Conservation (phyloP, 2,329 filamentous ascomycete genomes). For the Pseudogymnoascus sp. region DNA sequence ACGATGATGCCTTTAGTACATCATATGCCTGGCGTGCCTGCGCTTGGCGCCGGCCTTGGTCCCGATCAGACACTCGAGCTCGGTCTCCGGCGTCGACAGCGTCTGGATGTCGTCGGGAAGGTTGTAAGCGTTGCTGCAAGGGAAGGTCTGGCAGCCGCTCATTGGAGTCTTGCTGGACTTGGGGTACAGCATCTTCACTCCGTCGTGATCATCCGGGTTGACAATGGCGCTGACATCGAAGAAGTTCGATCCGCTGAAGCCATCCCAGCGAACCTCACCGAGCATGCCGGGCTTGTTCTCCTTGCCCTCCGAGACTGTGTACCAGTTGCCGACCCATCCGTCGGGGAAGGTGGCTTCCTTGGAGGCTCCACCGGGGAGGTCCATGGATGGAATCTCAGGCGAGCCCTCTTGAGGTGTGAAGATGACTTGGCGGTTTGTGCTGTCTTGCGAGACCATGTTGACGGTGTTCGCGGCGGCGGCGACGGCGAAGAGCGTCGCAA, state of each 20-base stretch:
- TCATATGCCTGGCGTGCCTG: conserved; percentile 13
- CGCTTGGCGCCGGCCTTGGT: conserved; percentile 16
- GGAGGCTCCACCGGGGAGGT: conserved; percentile 25
- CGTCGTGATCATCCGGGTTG: conserved; percentile 40
- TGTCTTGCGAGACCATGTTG: conserved; percentile 53
- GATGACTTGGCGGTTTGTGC: conserved; percentile 30
- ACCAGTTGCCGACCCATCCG: conserved; percentile 37
- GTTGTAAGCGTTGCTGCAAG: conserved; percentile 49
- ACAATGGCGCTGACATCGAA: conserved; percentile 55
- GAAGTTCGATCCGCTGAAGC: conserved; percentile 42
- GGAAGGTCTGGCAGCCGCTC: conserved; percentile 46
- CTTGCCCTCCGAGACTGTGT: conserved; percentile 40
- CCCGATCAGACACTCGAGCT: conserved; percentile 39
- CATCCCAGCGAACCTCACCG: conserved; percentile 45
- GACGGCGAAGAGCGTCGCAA: conserved; percentile 36
- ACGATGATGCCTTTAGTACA: background rate
- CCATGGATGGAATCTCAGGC: conserved; percentile 17
- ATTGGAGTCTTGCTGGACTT: conserved; percentile 30
- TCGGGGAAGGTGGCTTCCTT: conserved; percentile 33
- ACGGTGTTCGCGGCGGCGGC: conserved; percentile 42
- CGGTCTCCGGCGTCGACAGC: conserved; percentile 40
- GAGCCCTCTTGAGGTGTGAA: conserved; percentile 24
- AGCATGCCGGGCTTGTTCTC: conserved; percentile 41
- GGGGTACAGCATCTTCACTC: conserved; percentile 50
- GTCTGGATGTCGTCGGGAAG: conserved; percentile 48